phyloP scores from a whole-genome alignment of 371 early-diverging fungal species.

The Thermomucor indicae-seudaticae region DNA sequence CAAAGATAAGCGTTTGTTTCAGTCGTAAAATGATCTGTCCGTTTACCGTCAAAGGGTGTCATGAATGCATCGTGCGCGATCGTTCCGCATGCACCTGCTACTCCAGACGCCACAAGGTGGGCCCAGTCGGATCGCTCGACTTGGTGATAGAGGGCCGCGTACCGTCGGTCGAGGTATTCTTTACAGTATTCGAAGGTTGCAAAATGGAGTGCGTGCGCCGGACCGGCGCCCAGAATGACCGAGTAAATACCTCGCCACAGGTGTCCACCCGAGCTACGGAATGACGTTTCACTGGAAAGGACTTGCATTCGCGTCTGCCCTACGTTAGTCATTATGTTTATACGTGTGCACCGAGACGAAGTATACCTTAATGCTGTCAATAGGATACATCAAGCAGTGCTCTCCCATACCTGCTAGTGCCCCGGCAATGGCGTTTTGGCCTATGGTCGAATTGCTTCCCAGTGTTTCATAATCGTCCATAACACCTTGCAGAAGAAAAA shows the following conservation, averaged over 20 bases:
- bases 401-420: constrained; percentile 97
- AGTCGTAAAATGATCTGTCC: no score
- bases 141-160: no score
- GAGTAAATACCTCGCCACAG: constrained; percentile 92
- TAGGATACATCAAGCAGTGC: constrained; percentile 92
- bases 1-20: neutral
- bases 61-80: constrained; percentile 84
- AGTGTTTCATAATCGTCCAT: constrained; percentile 88
- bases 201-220: constrained; percentile 95
- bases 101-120: constrained; percentile 62
- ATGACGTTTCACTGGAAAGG: constrained; percentile 6
- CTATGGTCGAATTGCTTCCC: constrained; percentile 70
- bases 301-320: constrained; percentile 45
- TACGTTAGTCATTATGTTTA: no score
- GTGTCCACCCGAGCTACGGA: constrained; percentile 28
- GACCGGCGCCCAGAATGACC: constrained; percentile 90
- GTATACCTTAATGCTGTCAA: constrained; percentile 87
- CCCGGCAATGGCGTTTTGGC: constrained; percentile 85
- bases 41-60: constrained; percentile 90
- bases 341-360: no score
- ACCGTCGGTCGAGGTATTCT: constrained; percentile 52
- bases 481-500: no score
- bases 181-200: constrained; percentile 91
- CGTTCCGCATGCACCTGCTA: constrained; percentile 90
- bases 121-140: no score